Conservation (phyloP, 805 yeast species). For the Sugiyamaella boreocaroliniensis region DNA sequence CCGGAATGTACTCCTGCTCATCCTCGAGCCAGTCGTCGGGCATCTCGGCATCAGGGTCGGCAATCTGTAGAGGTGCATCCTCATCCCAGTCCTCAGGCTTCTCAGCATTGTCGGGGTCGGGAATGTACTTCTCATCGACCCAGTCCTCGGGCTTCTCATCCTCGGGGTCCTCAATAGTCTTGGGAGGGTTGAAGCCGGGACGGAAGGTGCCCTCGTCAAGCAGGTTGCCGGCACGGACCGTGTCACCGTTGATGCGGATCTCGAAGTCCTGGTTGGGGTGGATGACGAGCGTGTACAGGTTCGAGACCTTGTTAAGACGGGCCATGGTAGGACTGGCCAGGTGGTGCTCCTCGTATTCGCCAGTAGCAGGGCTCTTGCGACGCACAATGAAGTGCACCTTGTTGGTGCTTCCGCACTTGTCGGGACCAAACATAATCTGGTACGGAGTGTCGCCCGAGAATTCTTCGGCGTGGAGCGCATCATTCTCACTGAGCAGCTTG, state of each 20-base stretch:
- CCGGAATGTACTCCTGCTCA: slow-evolving; percentile 50
- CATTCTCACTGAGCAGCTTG: slow-evolving; percentile 52
- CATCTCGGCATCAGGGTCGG: slow-evolving; percentile 58
- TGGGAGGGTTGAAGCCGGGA: slow-evolving; percentile 68
- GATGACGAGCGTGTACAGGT: slow-evolving; percentile 72
- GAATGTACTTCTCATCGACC: slow-evolving; percentile 63
- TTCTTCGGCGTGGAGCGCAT: slow-evolving; percentile 35
- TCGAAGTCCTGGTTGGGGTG: slow-evolving; percentile 62
- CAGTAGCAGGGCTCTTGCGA: slow-evolving; percentile 48
- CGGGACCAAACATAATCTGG: slow-evolving; percentile 93
- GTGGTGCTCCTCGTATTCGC: slow-evolving; percentile 62
- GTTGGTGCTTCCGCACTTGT: slow-evolving; percentile 75
- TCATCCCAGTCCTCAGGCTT: slow-evolving; percentile 89
- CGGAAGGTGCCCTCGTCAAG: slow-evolving; percentile 47
- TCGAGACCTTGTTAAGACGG: slow-evolving; percentile 44
- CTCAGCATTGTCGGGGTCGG: slow-evolving; percentile 55
- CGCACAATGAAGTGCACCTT: slow-evolving; percentile 71
- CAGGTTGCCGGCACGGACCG: slow-evolving; percentile 62
- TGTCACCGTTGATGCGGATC: slow-evolving; percentile 75
- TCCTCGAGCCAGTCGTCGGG: slow-evolving; percentile 81
- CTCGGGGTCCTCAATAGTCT: slow-evolving; percentile 47
- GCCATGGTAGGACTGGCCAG: slow-evolving; percentile 63
- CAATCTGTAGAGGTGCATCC: slow-evolving; percentile 52
- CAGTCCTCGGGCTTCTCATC: slow-evolving; percentile 72
- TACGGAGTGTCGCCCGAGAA: slow-evolving; percentile 65